phyloP scores from a whole-genome alignment of 768 basidiomycete species.

The Lentinula detonsa region DNA sequence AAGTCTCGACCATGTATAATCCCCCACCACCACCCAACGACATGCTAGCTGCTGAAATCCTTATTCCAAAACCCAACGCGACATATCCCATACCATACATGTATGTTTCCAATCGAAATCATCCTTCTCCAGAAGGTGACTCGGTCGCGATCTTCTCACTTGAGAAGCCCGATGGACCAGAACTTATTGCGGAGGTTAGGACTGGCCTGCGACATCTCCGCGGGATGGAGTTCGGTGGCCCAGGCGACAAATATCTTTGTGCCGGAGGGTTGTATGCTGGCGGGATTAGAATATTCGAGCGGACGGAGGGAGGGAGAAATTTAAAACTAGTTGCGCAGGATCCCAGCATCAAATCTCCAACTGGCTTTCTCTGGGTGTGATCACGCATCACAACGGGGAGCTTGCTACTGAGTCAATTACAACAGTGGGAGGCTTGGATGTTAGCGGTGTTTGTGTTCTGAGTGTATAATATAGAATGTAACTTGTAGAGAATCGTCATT shows the following conservation, averaged over 20 bases:
- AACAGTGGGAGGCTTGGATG: neutral
- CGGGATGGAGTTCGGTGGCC: conserved; percentile 62
- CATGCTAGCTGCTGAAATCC: conserved; percentile 67
- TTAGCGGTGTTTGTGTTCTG: neutral
- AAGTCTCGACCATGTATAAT: conserved; percentile 42
- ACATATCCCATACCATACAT: conserved; percentile 53
- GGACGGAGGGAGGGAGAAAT: conserved; percentile 50
- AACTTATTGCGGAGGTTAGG: conserved; percentile 55
- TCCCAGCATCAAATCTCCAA: conserved; percentile 36
- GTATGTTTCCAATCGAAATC: conserved; percentile 73
- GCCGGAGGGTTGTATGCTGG: conserved; percentile 59
- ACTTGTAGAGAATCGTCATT: neutral
- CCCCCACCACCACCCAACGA: conserved; percentile 35
- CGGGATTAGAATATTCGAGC: conserved; percentile 68
- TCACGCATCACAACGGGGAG: neutral
- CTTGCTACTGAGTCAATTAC: neutral
- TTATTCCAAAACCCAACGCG: conserved; percentile 48
- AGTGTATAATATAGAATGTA: neutral
- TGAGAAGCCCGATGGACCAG: conserved; percentile 34
- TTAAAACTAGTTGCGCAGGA: conserved; percentile 48
- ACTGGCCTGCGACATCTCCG: conserved; percentile 68
- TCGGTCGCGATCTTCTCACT: conserved; percentile 65
- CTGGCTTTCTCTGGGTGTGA: conserved; percentile 53
- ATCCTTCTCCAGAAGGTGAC: conserved; percentile 65
- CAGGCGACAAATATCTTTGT: conserved; percentile 53